A percentile compares a stretch with the other conserved stretches of the same genome.
Conservation (phyloP, 306 rosid genomes). For the Dryas alaskensis region DNA sequence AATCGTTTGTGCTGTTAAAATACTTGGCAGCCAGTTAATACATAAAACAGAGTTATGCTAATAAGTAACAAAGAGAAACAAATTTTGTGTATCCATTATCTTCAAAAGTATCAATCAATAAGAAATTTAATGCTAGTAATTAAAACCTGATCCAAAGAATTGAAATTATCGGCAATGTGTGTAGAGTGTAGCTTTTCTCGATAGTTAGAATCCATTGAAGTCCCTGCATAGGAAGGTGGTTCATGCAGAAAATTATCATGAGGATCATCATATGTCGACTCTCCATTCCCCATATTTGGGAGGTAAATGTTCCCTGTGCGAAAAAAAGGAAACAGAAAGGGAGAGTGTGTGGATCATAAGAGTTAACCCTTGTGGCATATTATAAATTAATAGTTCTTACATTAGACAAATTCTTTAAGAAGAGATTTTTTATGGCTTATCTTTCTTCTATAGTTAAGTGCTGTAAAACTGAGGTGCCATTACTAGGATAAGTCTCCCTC, state of each 20-base stretch:
- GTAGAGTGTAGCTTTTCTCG: constrained; percentile 32
- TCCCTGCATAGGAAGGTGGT: constrained; percentile 34
- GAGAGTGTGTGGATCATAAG: not conserved
- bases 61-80: not conserved
- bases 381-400: not conserved
- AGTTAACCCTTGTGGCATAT: not conserved
- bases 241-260: constrained; percentile 26
- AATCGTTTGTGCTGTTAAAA: not conserved
- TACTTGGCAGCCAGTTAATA: not conserved
- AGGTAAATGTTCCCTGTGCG: constrained; percentile 27
- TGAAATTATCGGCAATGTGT: constrained; percentile 65
- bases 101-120: constrained; percentile 5
- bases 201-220: constrained; percentile 30
- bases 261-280: constrained; percentile 46
- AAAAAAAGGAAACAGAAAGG: constrained; percentile 6
- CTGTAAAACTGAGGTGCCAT: not conserved
- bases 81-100: not conserved
- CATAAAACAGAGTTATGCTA: not conserved
- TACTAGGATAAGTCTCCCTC: not conserved
- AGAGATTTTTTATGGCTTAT: not conserved
- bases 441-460: not conserved
- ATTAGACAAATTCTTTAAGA: not conserved
- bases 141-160: constrained; percentile 81
- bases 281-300: constrained; percentile 63
- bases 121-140: constrained; percentile 6